A percentile compares a stretch with the other conserved stretches of the same genome.
These are phyloP conservation scores for Dunaliella sp. DNA, from an alignment of 139 green algal species.

Conservation along the genomic window DNA sequence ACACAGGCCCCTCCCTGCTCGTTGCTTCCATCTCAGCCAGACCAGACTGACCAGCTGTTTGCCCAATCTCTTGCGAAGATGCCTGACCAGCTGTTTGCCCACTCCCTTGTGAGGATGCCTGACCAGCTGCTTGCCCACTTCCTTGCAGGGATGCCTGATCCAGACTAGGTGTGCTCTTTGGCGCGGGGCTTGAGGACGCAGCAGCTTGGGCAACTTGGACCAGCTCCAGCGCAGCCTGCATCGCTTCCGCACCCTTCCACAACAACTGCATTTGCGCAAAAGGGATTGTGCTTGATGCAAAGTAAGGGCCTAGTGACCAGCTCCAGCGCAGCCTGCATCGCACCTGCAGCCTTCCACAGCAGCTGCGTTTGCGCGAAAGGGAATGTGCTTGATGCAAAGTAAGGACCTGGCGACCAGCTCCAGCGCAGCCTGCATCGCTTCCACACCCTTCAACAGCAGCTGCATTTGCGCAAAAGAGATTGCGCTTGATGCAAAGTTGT, in stretches of 20 bases:
- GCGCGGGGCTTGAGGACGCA: no score
- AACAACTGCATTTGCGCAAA: conserved; percentile 45
- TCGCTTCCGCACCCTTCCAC: conserved; percentile 52
- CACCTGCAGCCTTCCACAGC: conserved; percentile 55
- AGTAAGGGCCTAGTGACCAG: conserved; percentile 51
- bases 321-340: conserved; percentile 39
- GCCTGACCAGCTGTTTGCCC: no score
- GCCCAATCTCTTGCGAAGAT: no score
- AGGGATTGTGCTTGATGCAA: no score
- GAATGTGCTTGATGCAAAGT: no score
- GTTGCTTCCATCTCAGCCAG: no score
- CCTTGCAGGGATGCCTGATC: no score
- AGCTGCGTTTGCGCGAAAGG: conserved; percentile 32
- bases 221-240: conserved; percentile 48
- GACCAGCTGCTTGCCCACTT: no score
- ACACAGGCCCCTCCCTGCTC: background rate
- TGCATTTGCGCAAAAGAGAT: conserved; percentile 21
- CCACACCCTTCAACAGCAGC: conserved; percentile 54
- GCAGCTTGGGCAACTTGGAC: conserved; percentile 27
- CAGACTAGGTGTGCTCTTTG: no score
- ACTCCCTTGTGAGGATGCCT: no score
- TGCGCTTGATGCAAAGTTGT: no score
- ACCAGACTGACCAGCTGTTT: no score
- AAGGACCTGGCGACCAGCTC: conserved; percentile 47
- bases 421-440: conserved; percentile 46